Base-by-base conservation (phyloP, 768 basidiomycete genomes). In the Tricholoma sp. region DNA sequence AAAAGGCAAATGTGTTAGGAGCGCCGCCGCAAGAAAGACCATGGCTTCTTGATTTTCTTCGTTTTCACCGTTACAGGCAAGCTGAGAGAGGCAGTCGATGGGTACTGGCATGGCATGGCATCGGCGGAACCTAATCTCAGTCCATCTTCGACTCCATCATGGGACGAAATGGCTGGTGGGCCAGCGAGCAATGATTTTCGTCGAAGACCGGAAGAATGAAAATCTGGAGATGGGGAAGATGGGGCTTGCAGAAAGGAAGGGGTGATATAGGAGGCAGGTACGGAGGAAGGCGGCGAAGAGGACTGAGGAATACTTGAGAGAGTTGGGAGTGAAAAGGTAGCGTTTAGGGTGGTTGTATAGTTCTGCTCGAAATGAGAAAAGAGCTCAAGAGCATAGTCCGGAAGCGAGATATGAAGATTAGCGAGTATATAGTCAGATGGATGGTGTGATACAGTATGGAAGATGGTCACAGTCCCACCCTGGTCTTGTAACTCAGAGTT, bases 321-420 rank as follows among this genome's bases (percentile, higher is more conserved):
- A 37, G 52, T 12, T 46, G 50, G 34, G 21, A 34, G 46, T 34
- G 12, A 56, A 46, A 21, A 61, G 34, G 45, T 52, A 43, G 12
- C 55, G 41, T 34, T 54, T 53, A 46, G 51, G 27, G 27, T 39
- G 39, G 35, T 24, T 11, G 43, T 54, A 16, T n/a, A 24, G n/a
- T 19, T 45, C 22, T 50, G 50, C 39, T 64, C 64, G 34, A 64
- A 63, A 54, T 58, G 56, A 12, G 61, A 60, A 56, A 64, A 59
- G 35, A 64, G 64, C 31, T 61, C 64, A 4, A 64, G 50, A 16
- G 58, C 64, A 58, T 64, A 64, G 50, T 63, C 64, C 34, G 64
- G 64, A 9, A 64, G 57, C 14, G 61, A 54, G 24, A 50, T 51
- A 3, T 59, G 56, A 32, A 62, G 21, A 24, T 62, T 50, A 14